phyloP scores from a whole-genome alignment of 176 grass and related monocot species.

The Echinochloa phyllopogon region DNA sequence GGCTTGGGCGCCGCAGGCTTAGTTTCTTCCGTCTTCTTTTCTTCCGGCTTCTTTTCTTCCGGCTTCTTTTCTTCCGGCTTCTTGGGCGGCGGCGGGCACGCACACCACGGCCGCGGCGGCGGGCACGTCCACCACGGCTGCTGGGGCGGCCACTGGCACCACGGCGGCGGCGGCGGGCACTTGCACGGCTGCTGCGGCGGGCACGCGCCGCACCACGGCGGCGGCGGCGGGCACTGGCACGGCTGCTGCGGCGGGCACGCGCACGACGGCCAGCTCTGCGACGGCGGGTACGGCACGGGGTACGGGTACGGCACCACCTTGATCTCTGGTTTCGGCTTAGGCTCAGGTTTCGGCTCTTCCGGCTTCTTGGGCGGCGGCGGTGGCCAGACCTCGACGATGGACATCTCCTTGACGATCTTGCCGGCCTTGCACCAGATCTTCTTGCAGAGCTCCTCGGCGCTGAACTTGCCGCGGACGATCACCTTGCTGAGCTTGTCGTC shows the following conservation, averaged over 20 bases:
- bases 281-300: slow-evolving; percentile 28
- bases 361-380: neutral
- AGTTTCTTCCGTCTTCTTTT: too few relatives aligned
- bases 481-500: slow-evolving; percentile 36
- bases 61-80: too few relatives aligned
- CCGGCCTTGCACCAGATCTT: slow-evolving; percentile 38
- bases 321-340: slow-evolving; percentile 2
- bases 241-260: neutral
- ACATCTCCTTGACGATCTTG: slow-evolving; percentile 2
- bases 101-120: too few relatives aligned
- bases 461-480: slow-evolving; percentile 44
- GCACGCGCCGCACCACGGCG: neutral
- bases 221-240: neutral
- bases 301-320: slow-evolving; percentile 41
- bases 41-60: too few relatives aligned
- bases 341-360: neutral
- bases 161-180: neutral
- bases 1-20: too few relatives aligned
- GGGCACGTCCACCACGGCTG: neutral
- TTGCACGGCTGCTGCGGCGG: neutral
- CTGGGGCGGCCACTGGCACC: neutral
- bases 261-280: slow-evolving; percentile 31
- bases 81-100: too few relatives aligned
- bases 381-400: slow-evolving; percentile 9
- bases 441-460: slow-evolving; percentile 19